Conservation (phyloP, 768 basidiomycete species). For the Auricularia heimuer region DNA sequence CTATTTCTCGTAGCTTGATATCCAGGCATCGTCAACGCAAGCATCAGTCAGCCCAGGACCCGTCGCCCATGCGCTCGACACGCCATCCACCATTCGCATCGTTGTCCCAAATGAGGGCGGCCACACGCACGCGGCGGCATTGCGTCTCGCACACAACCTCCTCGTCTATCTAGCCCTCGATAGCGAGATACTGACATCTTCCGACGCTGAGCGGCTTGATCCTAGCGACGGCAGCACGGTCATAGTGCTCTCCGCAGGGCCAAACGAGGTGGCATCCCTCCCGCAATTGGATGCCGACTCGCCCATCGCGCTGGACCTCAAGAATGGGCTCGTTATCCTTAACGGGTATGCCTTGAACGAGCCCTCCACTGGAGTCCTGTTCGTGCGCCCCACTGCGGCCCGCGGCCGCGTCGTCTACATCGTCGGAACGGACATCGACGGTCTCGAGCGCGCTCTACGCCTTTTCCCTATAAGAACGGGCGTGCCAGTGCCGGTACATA, state of each 20-base stretch:
- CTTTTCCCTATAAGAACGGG: conserved; percentile 85
- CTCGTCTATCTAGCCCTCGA: conserved; percentile 63
- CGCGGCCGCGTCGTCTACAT: conserved; percentile 43
- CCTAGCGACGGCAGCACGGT: conserved; percentile 38
- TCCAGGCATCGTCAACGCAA: neutral
- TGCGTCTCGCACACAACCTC: conserved; percentile 59
- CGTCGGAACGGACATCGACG: conserved; percentile 42
- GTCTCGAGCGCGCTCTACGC: conserved; percentile 57
- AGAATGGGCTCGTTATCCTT: conserved; percentile 12
- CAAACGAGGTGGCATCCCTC: conserved; percentile 22
- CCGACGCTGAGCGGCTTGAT: conserved; percentile 22
- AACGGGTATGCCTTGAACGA: conserved; percentile 13
- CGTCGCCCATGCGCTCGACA: conserved; percentile 55
- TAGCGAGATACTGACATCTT: conserved; percentile 42
- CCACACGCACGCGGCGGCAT: conserved; percentile 43
- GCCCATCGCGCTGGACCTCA: conserved; percentile 14
- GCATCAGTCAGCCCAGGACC: conserved; percentile 34
- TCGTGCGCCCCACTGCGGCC: conserved; percentile 41
- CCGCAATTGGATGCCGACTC: conserved; percentile 15
- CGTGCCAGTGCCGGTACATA: conserved; percentile 40
- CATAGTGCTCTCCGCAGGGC: conserved; percentile 43
- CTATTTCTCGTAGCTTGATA: too few species aligned
- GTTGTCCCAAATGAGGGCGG: conserved; percentile 36
- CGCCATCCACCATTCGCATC: conserved; percentile 42
- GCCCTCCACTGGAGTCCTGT: conserved; percentile 36